Conservation (phyloP, 225 moss, liverwort and hornwort species). For the Sphagnum contortum region DNA sequence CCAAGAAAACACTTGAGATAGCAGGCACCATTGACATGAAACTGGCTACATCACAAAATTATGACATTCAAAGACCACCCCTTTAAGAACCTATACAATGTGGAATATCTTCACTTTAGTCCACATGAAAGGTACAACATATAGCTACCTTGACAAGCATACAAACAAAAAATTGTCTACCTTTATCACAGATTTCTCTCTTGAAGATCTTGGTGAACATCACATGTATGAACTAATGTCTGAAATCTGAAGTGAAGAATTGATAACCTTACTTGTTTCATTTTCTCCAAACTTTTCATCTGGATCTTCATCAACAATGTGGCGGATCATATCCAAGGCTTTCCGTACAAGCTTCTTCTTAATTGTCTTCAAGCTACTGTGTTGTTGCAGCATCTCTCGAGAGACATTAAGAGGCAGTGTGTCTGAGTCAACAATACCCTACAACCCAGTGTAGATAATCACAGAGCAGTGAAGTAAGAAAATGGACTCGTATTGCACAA, state of each 20-base stretch:
- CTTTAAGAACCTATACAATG: too few species aligned
- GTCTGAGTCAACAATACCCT: conserved; percentile 84
- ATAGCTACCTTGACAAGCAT: too few species aligned
- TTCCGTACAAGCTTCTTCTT: conserved; percentile 83
- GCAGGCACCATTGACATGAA: too few species aligned
- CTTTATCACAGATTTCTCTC: too few species aligned
- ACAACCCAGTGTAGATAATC: background rate
- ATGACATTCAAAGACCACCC: too few species aligned
- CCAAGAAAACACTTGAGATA: too few species aligned
- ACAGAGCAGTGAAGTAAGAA: background rate
- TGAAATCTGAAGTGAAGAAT: background rate
- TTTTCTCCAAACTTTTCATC: conserved; percentile 61
- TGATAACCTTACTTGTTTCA: conserved; percentile 24
- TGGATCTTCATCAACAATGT: conserved; percentile 59
- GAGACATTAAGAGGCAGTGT: conserved; percentile 81
- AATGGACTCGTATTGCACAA: background rate
- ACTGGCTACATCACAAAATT: too few species aligned
- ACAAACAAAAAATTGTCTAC: too few species aligned
- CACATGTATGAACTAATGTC: too few species aligned
- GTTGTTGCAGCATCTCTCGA: conserved; percentile 75
- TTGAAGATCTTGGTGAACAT: background rate
- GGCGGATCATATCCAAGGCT: conserved; percentile 81
- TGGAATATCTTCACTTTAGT: too few species aligned
- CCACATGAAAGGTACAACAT: too few species aligned
- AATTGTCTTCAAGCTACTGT: conserved; percentile 57